phyloP scores from a whole-genome alignment of 306 rosid species.

The Mucuna pruriens region DNA sequence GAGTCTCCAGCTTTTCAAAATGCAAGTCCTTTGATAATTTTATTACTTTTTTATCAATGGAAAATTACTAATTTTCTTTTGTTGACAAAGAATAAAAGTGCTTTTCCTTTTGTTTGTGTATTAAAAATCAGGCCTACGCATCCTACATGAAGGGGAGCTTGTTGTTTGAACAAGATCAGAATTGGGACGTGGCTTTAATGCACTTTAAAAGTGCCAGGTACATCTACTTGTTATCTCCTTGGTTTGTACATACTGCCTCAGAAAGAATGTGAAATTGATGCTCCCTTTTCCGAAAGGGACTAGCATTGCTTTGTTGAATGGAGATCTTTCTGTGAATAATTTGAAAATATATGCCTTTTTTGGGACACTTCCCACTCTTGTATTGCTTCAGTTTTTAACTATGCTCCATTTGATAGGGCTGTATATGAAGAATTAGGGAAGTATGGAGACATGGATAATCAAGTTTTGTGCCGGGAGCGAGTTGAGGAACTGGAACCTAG shows the following conservation, averaged over 20 bases:
- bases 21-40: slow-evolving; percentile 7
- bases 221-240: slow-evolving; percentile 31
- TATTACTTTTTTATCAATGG: not conserved
- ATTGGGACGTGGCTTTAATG: slow-evolving; percentile 85
- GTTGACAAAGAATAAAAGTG: slow-evolving; percentile 15
- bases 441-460: slow-evolving; percentile 93
- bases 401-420: slow-evolving; percentile 57
- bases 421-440: slow-evolving; percentile 93
- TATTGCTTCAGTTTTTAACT: not conserved
- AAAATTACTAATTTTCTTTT: not conserved
- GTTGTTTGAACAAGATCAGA: slow-evolving; percentile 91
- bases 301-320: not conserved
- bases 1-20: no score
- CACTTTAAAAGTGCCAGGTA: slow-evolving; percentile 96
- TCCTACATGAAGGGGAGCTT: slow-evolving; percentile 94
- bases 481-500: slow-evolving; percentile 98
- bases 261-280: slow-evolving; percentile 21
- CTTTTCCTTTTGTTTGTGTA: slow-evolving; percentile 22
- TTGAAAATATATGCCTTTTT: no score
- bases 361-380: no score
- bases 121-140: slow-evolving; percentile 75
- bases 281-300: not conserved
- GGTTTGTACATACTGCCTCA: not conserved
- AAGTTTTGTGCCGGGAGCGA: slow-evolving; percentile 87
- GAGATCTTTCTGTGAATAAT: no score